phyloP scores from a whole-genome alignment of 371 early-diverging fungal species.

The Mucor mucedo region DNA sequence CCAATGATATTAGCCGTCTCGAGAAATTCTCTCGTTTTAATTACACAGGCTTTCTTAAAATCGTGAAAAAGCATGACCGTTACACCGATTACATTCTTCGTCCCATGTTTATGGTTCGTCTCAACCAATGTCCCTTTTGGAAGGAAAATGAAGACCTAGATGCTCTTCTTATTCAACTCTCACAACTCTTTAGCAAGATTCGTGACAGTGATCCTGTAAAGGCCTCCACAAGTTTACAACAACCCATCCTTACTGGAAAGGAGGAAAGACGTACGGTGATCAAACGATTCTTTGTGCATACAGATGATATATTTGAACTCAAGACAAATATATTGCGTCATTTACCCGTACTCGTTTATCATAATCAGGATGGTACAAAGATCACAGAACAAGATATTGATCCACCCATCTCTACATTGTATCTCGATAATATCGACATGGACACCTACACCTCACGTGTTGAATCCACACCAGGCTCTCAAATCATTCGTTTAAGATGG shows the following conservation, averaged over 20 bases:
- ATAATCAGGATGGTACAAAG: conserved; percentile 52
- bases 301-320: conserved; percentile 97
- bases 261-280: conserved; percentile 32
- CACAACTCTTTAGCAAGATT: conserved; percentile 86
- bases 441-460: conserved; percentile 92
- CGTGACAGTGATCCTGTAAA: conserved; percentile 77
- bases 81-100: conserved; percentile 87
- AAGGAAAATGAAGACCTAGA: conserved; percentile 93
- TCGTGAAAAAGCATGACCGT: conserved; percentile 98
- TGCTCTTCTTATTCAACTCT: conserved; percentile 84
- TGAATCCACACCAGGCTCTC: conserved; percentile 89
- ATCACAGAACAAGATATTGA: conserved; percentile 63
- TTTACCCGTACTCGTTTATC: conserved; percentile 95
- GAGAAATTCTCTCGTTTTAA: conserved; percentile 94
- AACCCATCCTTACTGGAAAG: not conserved
- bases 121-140: conserved; percentile 89
- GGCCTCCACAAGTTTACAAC: conserved; percentile 26
- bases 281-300: conserved; percentile 95
- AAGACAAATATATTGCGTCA: conserved; percentile 92
- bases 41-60: conserved; percentile 96
- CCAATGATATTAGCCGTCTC: conserved; percentile 89
- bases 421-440: conserved; percentile 92
- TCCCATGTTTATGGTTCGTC: conserved; percentile 86
- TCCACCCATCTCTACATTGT: conserved; percentile 94
- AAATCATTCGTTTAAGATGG: conserved; percentile 91